These are phyloP conservation scores for Sordariomycetes sp. DNA, from an alignment of 2,329 filamentous ascomycete species.

Conservation along the genomic window DNA sequence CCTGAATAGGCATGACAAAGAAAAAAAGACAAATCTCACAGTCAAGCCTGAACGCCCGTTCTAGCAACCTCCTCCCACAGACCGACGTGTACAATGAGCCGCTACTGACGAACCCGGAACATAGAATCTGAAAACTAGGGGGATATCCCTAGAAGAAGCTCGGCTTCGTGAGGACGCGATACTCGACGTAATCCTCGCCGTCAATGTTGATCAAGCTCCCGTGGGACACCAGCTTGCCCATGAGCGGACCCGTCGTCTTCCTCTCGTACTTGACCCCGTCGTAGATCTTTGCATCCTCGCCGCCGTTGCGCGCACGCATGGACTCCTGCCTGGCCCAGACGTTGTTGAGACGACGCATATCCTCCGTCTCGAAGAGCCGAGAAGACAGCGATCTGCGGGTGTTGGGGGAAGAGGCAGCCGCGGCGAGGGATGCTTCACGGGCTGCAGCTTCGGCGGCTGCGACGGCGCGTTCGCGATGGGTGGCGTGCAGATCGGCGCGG, in stretches of 20 bases:
- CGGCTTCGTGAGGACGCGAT: constrained; percentile 54
- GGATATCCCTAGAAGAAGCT: constrained; percentile 45
- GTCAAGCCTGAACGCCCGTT: too few relatives aligned
- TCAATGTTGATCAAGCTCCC: constrained; percentile 55
- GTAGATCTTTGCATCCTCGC: constrained; percentile 47
- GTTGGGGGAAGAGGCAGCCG: constrained; percentile 11
- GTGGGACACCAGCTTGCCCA: constrained; percentile 53
- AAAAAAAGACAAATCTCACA: too few relatives aligned
- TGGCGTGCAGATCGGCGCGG: constrained; percentile 38
- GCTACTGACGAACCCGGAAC: too few relatives aligned
- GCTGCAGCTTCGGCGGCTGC: constrained; percentile 18
- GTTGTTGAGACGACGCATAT: constrained; percentile 43
- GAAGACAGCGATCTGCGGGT: constrained; percentile 12
- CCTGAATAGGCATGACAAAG: too few relatives aligned
- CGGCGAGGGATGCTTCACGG: constrained; percentile 12
- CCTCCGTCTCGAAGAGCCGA: constrained; percentile 32
- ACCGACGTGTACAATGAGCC: too few relatives aligned
- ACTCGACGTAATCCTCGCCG: constrained; percentile 59
- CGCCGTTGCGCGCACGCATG: constrained; percentile 28
- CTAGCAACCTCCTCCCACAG: too few relatives aligned
- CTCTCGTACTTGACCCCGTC: constrained; percentile 54
- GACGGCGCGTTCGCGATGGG: constrained; percentile 27
- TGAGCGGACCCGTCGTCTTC: constrained; percentile 50
- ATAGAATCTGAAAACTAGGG: too few relatives aligned
- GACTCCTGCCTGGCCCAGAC: constrained; percentile 47